Conservation (phyloP, 1,284 basidiomycete species). For the Cystobasidium pallidum region DNA sequence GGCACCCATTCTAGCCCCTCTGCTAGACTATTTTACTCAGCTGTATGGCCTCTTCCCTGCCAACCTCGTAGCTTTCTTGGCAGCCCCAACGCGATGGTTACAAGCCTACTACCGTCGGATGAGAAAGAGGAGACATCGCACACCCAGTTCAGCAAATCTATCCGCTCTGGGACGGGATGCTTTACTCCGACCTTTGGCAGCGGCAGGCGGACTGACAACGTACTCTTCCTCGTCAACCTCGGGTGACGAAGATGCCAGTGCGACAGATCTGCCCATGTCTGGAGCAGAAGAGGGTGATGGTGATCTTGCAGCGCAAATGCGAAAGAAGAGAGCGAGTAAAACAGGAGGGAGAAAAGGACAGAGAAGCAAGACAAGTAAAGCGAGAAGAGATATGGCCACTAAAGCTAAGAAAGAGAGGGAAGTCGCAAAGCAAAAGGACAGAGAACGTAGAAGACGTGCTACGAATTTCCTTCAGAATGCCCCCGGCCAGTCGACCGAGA, state of each 20-base stretch:
- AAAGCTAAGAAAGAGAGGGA: constrained; percentile 39
- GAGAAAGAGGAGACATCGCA: constrained; percentile 18
- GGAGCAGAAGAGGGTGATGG: constrained; percentile 28
- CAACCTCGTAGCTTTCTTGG: constrained; percentile 30
- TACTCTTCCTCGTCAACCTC: constrained; percentile 28
- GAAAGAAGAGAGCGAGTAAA: constrained; percentile 7
- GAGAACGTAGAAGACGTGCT: constrained; percentile 25
- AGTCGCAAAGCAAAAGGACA: constrained; percentile 37
- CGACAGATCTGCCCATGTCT: constrained; percentile 19
- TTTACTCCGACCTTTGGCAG: constrained; percentile 13
- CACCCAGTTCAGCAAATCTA: constrained; percentile 5
- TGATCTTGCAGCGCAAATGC: neutral
- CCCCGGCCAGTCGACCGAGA: neutral
- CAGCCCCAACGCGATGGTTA: constrained; percentile 20
- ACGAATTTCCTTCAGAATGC: constrained; percentile 19
- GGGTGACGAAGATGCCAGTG: constrained; percentile 30
- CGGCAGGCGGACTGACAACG: neutral
- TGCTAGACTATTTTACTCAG: constrained; percentile 36
- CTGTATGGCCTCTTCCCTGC: constrained; percentile 42
- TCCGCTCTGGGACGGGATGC: constrained; percentile 21
- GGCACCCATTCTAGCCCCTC: constrained; percentile 11
- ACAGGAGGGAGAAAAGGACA: constrained; percentile 29
- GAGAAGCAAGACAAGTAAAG: constrained; percentile 28
- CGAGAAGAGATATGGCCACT: constrained; percentile 18
- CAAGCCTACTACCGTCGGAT: constrained; percentile 15